Evolutionary conservation across 768 basidiomycete species (phyloP).

Genomic region (Hygrophoropsis aurantiaca): DNA sequence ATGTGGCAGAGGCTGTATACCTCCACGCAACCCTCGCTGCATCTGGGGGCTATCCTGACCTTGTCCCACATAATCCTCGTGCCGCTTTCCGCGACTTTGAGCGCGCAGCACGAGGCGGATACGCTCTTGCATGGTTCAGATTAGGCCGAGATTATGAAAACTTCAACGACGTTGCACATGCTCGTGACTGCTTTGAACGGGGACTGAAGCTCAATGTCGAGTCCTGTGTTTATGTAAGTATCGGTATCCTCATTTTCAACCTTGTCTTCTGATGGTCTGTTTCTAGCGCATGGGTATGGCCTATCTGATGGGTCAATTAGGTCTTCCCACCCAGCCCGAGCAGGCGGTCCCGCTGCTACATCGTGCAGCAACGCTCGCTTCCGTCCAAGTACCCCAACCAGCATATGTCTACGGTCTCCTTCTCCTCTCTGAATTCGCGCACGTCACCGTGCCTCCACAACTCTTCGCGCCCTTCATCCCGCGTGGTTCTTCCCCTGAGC

Average conservation of each 20-base stretch:
- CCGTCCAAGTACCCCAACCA: constrained; percentile 79
- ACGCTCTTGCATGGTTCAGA: constrained; percentile 84
- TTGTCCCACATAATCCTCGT: constrained; percentile 65
- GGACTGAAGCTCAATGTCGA: constrained; percentile 75
- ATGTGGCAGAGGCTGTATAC: constrained; percentile 73
- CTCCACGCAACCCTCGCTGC: constrained; percentile 73
- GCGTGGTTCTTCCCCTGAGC: constrained; percentile 41
- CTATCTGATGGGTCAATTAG: constrained; percentile 84
- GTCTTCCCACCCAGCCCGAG: constrained; percentile 50
- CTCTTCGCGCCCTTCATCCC: constrained; percentile 58
- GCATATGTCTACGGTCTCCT: constrained; percentile 89
- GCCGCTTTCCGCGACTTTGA: constrained; percentile 91
- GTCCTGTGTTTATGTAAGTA: constrained; percentile 75
- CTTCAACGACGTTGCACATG: constrained; percentile 71
- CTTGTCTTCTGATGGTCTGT: constrained; percentile 10
- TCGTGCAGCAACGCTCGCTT: constrained; percentile 73
- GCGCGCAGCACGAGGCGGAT: constrained; percentile 74
- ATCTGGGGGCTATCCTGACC: constrained; percentile 68
- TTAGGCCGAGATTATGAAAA: constrained; percentile 91
- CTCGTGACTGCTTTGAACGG: constrained; percentile 84
- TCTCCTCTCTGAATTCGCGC: constrained; percentile 81
- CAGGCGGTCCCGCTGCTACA: constrained; percentile 71
- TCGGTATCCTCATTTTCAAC: constrained; percentile 5
- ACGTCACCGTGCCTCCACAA: constrained; percentile 50
- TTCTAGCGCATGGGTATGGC: constrained; percentile 92